Evolutionary conservation across 169 alveolate species (phyloP).

Genomic region (Eimeria tenella): DNA sequence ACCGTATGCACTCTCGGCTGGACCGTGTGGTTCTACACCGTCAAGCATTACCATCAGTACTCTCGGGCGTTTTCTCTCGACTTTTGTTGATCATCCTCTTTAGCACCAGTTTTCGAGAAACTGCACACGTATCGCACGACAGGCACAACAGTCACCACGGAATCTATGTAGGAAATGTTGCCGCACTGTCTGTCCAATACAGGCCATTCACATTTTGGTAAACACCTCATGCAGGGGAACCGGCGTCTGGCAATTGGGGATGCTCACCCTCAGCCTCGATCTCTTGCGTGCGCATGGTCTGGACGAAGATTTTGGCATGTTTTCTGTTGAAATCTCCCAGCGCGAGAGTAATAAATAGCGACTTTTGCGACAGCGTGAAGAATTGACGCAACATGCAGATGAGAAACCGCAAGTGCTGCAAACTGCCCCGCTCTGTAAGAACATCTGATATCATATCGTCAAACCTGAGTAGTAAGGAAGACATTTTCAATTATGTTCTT

Average conservation of each 20-base stretch:
- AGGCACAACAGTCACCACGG: no score
- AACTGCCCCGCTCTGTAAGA: slow-evolving; percentile 62
- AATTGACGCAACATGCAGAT: slow-evolving; percentile 68
- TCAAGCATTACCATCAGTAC: slow-evolving; percentile 48
- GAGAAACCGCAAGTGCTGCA: slow-evolving; percentile 73
- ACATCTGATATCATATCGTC: slow-evolving; percentile 60
- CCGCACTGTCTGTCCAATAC: neutral
- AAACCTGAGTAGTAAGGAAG: neutral
- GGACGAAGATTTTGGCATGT: slow-evolving; percentile 51
- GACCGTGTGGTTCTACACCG: neutral
- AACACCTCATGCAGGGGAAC: no score
- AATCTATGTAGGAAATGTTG: no score
- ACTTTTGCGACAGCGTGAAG: slow-evolving; percentile 65
- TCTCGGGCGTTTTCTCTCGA: slow-evolving; percentile 64
- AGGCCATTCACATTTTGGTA: neutral
- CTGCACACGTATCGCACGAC: slow-evolving; percentile 17
- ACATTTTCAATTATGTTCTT: no score
- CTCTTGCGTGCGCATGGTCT: slow-evolving; percentile 59
- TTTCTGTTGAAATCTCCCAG: slow-evolving; percentile 59
- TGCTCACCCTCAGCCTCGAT: slow-evolving; percentile 60
- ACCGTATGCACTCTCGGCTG: neutral
- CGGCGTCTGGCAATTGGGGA: neutral
- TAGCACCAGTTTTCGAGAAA: slow-evolving; percentile 55
- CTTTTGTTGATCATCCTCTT: slow-evolving; percentile 63
- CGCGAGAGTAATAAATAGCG: slow-evolving; percentile 66